These are phyloP conservation scores for Veloboletus limbatus DNA, from an alignment of 1,284 basidiomycete species.

Conservation along the genomic window DNA sequence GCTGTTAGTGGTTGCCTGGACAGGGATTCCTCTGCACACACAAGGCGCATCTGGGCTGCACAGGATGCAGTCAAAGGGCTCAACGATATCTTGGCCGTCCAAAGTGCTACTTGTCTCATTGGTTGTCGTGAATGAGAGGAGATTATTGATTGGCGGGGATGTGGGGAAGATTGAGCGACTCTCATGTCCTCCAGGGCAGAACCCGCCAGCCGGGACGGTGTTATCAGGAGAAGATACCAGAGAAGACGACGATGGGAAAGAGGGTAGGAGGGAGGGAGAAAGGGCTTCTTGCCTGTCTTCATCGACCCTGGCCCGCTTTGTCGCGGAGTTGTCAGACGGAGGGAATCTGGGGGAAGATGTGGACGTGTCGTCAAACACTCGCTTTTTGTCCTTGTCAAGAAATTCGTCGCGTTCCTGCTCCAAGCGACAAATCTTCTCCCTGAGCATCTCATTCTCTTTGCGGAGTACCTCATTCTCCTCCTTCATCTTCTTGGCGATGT, in stretches of 20 bases:
- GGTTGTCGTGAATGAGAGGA: slow-evolving; percentile 35
- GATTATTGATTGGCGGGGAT: slow-evolving; percentile 26
- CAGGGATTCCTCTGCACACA: slow-evolving; percentile 65
- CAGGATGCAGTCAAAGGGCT: slow-evolving; percentile 55
- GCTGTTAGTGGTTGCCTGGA: slow-evolving; percentile 35
- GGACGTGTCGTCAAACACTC: slow-evolving; percentile 50
- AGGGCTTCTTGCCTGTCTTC: slow-evolving; percentile 32
- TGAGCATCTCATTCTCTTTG: slow-evolving; percentile 58
- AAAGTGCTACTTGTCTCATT: slow-evolving; percentile 9
- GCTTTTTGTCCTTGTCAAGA: slow-evolving; percentile 48
- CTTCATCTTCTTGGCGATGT: slow-evolving; percentile 82
- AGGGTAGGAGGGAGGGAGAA: slow-evolving; percentile 29
- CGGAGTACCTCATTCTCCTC: slow-evolving; percentile 81
- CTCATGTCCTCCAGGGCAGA: slow-evolving; percentile 10
- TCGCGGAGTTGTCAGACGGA: slow-evolving; percentile 14
- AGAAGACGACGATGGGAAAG: slow-evolving; percentile 22
- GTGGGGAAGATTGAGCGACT: slow-evolving; percentile 21
- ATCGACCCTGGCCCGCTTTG: slow-evolving; percentile 44
- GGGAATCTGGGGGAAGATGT: slow-evolving; percentile 30
- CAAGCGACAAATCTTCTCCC: slow-evolving; percentile 54
- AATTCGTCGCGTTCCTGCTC: slow-evolving; percentile 43
- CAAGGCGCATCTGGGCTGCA: slow-evolving; percentile 70
- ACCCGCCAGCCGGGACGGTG: background rate
- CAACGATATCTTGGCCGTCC: slow-evolving; percentile 33
- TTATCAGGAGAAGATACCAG: slow-evolving; percentile 17